Conservation (phyloP, 768 basidiomycete genomes). For the Hygrophorus pudorinus region DNA sequence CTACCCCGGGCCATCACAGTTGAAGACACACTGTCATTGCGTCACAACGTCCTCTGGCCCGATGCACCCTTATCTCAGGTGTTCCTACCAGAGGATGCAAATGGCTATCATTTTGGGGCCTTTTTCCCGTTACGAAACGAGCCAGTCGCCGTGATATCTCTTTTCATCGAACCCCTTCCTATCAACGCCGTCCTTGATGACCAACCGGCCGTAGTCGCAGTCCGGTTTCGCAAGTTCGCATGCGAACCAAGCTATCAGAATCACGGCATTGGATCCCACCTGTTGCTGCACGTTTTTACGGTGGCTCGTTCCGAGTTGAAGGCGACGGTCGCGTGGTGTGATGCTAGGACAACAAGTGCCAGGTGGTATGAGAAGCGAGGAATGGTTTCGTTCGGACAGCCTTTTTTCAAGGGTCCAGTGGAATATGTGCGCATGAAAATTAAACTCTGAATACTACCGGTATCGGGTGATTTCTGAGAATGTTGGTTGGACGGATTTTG, state of each 20-base stretch:
- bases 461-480: not conserved
- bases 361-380: slow-evolving; percentile 47
- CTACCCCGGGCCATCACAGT: slow-evolving; percentile 25
- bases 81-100: slow-evolving; percentile 39
- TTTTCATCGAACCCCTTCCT: slow-evolving; percentile 37
- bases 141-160: slow-evolving; percentile 45
- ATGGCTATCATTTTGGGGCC: slow-evolving; percentile 45
- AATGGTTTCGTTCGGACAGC: slow-evolving; percentile 35
- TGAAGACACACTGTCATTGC: slow-evolving; percentile 36
- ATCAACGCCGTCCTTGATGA: slow-evolving; percentile 17
- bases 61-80: slow-evolving; percentile 38
- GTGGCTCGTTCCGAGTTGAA: slow-evolving; percentile 30
- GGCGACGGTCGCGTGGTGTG: slow-evolving; percentile 44
- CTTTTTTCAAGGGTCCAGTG: slow-evolving; percentile 1
- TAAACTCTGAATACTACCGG: not conserved
- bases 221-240: slow-evolving; percentile 54
- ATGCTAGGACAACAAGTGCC: slow-evolving; percentile 35
- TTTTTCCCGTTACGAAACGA: slow-evolving; percentile 28
- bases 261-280: slow-evolving; percentile 39
- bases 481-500: not conserved
- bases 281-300: slow-evolving; percentile 31
- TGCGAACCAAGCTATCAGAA: slow-evolving; percentile 42
- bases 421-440: not conserved
- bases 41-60: slow-evolving; percentile 53
- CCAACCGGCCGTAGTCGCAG: slow-evolving; percentile 8